Percentiles rank a stretch among this genome's conserved stretches.
These are phyloP conservation scores for Lasiodiplodia hormozganensis DNA, from an alignment of 2,329 filamentous ascomycete species.

Conservation along the genomic window DNA sequence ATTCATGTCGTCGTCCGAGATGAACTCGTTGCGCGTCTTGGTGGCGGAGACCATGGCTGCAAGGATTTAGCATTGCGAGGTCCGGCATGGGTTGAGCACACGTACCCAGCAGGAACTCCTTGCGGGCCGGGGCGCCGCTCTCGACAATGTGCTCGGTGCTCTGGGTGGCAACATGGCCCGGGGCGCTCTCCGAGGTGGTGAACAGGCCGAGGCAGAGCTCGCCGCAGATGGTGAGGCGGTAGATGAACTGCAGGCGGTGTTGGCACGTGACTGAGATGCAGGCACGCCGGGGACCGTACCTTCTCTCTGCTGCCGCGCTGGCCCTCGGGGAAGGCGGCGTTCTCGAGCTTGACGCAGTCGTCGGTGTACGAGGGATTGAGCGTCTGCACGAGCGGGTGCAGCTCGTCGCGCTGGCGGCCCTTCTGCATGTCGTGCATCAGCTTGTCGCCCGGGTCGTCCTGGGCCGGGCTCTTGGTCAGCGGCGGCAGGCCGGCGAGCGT, in stretches of 20 bases:
- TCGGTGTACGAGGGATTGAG: slow-evolving; percentile 72
- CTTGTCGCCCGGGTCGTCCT: slow-evolving; percentile 30
- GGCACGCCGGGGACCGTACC: slow-evolving; percentile 47
- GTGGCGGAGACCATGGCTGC: slow-evolving; percentile 77
- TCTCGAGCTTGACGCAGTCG: slow-evolving; percentile 65
- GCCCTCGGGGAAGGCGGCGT: slow-evolving; percentile 63
- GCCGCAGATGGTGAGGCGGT: slow-evolving; percentile 76
- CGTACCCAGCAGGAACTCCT: slow-evolving; percentile 65
- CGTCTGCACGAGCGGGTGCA: slow-evolving; percentile 76
- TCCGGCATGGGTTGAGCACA: not conserved
- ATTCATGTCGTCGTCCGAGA: slow-evolving; percentile 80
- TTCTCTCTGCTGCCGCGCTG: slow-evolving; percentile 67
- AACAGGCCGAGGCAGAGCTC: slow-evolving; percentile 83
- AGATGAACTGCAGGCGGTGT: slow-evolving; percentile 66
- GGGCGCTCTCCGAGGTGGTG: slow-evolving; percentile 62
- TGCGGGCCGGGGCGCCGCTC: slow-evolving; percentile 62
- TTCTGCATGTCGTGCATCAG: slow-evolving; percentile 34
- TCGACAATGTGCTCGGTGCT: slow-evolving; percentile 65
- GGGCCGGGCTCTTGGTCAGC: slow-evolving; percentile 40
- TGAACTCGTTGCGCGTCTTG: slow-evolving; percentile 65
- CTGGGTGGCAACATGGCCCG: slow-evolving; percentile 58
- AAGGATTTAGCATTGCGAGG: not conserved
- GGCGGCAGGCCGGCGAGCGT: slow-evolving; percentile 46
- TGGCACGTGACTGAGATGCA: slow-evolving; percentile 24
- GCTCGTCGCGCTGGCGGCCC: slow-evolving; percentile 58